These are phyloP conservation scores for Talaromyces adpressus DNA, from an alignment of 495 filamentous ascomycete genomes.

Conservation along the genomic window DNA sequence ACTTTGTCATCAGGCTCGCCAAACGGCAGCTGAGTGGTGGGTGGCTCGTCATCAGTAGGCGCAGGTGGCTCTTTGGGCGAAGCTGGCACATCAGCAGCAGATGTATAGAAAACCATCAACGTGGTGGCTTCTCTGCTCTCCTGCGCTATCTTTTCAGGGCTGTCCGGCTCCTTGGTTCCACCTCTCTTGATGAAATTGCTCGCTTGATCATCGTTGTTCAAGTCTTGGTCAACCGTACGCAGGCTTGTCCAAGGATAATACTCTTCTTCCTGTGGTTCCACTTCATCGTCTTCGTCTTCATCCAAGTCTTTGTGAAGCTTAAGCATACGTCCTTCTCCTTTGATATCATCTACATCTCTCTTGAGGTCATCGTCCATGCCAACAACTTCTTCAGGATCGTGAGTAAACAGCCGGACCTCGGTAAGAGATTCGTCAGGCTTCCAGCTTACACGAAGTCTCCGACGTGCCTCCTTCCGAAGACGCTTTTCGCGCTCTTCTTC, in stretches of 20 bases:
- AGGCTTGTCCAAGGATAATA: slow-evolving; percentile 38
- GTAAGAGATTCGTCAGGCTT: slow-evolving; percentile 68
- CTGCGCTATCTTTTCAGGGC: slow-evolving; percentile 60
- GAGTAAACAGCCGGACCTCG: slow-evolving; percentile 65
- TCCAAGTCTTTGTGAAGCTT: slow-evolving; percentile 62
- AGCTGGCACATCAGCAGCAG: slow-evolving; percentile 64
- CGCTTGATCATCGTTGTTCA: slow-evolving; percentile 44
- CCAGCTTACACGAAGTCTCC: slow-evolving; percentile 63
- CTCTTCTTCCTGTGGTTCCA: slow-evolving; percentile 37
- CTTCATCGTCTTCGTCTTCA: slow-evolving; percentile 59
- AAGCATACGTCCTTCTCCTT: slow-evolving; percentile 72
- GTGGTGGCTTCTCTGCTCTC: slow-evolving; percentile 68
- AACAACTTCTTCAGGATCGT: slow-evolving; percentile 74
- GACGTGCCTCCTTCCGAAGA: slow-evolving; percentile 69
- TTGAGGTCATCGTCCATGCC: slow-evolving; percentile 59
- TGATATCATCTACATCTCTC: slow-evolving; percentile 63
- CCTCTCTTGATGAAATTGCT: slow-evolving; percentile 57
- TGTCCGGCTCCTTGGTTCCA: slow-evolving; percentile 50
- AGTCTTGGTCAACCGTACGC: slow-evolving; percentile 48
- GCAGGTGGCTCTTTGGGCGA: slow-evolving; percentile 66
- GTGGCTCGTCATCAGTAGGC: slow-evolving; percentile 29
- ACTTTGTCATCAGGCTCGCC: slow-evolving; percentile 40
- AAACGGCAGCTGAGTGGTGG: slow-evolving; percentile 31
- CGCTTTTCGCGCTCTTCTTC: slow-evolving; percentile 66
- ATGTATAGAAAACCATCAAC: slow-evolving; percentile 76